Conservation (phyloP, 441 rosid species). For the Viola pubescens region DNA sequence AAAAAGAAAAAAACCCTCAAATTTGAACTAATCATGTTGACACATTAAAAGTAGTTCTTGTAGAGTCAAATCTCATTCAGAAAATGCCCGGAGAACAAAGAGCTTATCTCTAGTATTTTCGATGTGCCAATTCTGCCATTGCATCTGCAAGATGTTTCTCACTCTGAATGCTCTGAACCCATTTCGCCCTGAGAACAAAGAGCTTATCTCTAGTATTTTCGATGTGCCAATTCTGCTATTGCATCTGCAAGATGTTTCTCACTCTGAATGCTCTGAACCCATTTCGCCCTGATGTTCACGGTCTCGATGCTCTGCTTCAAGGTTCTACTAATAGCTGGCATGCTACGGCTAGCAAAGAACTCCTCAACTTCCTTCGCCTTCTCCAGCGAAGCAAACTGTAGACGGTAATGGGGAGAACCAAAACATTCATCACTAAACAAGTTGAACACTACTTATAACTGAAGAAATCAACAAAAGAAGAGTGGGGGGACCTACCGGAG, state of each 20-base stretch:
- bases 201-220: slow-evolving; percentile 35
- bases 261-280: slow-evolving; percentile 63
- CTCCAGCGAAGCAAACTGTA: slow-evolving; percentile 76
- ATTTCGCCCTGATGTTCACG: slow-evolving; percentile 64
- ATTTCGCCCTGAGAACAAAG: slow-evolving; percentile 72
- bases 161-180: slow-evolving; percentile 63
- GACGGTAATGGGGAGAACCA: neutral
- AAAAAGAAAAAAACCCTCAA: no score
- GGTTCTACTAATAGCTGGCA: slow-evolving; percentile 67
- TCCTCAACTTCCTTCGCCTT: slow-evolving; percentile 76
- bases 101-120: slow-evolving; percentile 32
- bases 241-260: slow-evolving; percentile 47
- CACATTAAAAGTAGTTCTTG: neutral
- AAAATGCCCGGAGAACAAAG: no score
- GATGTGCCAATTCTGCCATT: slow-evolving; percentile 42
- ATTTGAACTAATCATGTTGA: neutral
- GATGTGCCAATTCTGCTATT: slow-evolving; percentile 42
- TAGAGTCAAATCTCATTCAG: no score
- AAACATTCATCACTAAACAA: neutral
- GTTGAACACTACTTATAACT: neutral
- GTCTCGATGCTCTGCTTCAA: slow-evolving; percentile 90
- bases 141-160: slow-evolving; percentile 47
- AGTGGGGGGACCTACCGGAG: slow-evolving; percentile 49
- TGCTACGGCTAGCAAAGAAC: slow-evolving; percentile 56
- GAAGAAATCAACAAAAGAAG: neutral